Base-by-base conservation (phyloP, 176 grass and related monocot species). In the Canna indica region DNA sequence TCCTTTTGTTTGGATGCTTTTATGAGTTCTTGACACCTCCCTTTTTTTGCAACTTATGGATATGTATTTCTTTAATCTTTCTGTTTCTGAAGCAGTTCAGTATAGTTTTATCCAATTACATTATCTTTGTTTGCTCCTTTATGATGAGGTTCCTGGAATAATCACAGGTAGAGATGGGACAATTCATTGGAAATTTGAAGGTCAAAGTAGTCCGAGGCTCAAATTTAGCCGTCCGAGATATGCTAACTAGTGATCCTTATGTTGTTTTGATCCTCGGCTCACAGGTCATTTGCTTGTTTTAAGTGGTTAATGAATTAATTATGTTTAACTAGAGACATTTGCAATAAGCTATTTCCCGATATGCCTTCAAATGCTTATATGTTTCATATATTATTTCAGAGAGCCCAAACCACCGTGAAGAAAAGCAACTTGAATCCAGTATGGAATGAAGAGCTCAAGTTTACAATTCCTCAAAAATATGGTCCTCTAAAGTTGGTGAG, bases 391-490 rank as follows among this genome's bases (percentile, higher is more conserved):
- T 13, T 82, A 68, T 32, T 32, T 18, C 83, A 89, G 90, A 89
- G 60, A 76, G 81, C 69, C 57, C 82, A 84, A 63, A 89, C 90
- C 53, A 73, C 65, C 30, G 73, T 95, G 29, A 86, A 82, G 11
- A 84, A 89, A 47, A 76, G 75, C 6, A 94, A 94, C 74, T 71
- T 94, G 35, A 94, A 94, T 47, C 90, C 86, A 15, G 78, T 94
- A 57, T 94, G 86, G 90, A 94, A 94, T 42, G 86, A 94, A 60
- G 85, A 72, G 64, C 83, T 93, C 30, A 93, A 72, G 64, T 69
- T 93, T 38, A 86, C 90, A 17, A 78, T 94, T 60, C 90, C 90
- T 24, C 68, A 80, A 65, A 4, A 69, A 18, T 88, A 88, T 22
- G 78, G 81, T 14, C 75, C 90, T 42, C 60, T 94, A 0, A 88